Conservation (phyloP, 345 rosid species). For the Atalantia buxifolia region DNA sequence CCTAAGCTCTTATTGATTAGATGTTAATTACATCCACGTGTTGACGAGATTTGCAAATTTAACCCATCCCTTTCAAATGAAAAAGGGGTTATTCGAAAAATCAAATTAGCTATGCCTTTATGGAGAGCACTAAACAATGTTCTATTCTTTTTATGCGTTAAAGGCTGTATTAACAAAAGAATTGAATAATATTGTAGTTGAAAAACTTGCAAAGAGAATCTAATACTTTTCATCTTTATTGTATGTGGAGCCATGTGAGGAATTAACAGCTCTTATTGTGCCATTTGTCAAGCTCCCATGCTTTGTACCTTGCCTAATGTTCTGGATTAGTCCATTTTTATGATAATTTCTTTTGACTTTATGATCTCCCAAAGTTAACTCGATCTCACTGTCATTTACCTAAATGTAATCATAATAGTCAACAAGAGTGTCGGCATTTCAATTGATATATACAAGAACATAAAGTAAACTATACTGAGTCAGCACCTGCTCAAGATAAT, state of each 20-base stretch:
- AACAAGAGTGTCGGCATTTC: not conserved
- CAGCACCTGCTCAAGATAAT: too few species aligned
- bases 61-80: not conserved
- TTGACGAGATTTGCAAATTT: not conserved
- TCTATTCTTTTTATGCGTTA: not conserved
- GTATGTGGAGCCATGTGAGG: not conserved
- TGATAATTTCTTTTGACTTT: too few species aligned
- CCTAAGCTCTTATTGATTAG: not conserved
- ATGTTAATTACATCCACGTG: not conserved
- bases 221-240: not conserved
- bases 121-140: not conserved
- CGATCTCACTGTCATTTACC: too few species aligned
- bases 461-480: too few species aligned
- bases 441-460: not conserved
- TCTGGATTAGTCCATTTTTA: not conserved
- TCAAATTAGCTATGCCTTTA: not conserved
- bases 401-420: not conserved
- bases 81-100: not conserved
- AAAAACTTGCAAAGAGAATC: slow-evolving; percentile 7
- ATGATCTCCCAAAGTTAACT: too few species aligned
- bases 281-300: not conserved
- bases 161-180: not conserved
- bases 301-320: not conserved
- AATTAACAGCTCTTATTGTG: not conserved
- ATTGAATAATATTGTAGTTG: not conserved